Base-by-base conservation (phyloP, 148 eudicot species). In the Cornus kousa region DNA sequence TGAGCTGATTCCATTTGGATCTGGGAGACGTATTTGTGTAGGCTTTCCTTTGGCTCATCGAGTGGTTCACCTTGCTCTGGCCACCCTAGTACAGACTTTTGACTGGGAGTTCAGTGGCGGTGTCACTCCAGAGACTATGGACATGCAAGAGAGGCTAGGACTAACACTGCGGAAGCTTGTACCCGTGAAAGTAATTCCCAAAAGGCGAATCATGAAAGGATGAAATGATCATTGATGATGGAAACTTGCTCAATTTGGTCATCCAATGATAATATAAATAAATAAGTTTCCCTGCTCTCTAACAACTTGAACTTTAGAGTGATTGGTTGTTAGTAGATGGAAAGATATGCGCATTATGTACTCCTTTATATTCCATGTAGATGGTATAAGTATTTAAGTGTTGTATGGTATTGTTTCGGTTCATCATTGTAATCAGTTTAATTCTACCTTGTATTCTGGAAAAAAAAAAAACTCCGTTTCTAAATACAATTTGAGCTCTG, bases 1-100 rank as follows among this genome's bases (percentile, higher is more conserved):
- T 62, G 89, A 84, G 81, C 72, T 84, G n/a, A 80, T 87, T 33
- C 85, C 89, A 6, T 87, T 87, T 37, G 89, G 89, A 10, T 72
- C 87, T 0, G 87, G 89, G 13, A 80, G 87, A 55, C 73, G 87
- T 53, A 87, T 80, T 13, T 84, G 87, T 71, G 57, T 67, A 2
- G 89, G 87, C 1, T 33, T 81, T n/a, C 46, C 82, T 1, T 65
- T 84, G 80, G 89, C 78, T 55, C 85, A 86, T 24, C 81, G 81
- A 2, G 67, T 79, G 72, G 24, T 86, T 70, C 87, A 82, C 62
- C 73, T 87, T 7, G 77, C 48, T 13, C 40, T 86, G n/a, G 88
- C 71, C n/a, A 70, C 85, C 31, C 66, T 85, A 68, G 68, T 82
- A n/a, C 87, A 80, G 39, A 55, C 64, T 62, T 83, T 78, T 23